These are phyloP conservation scores for Bruguiera sexangula DNA, from an alignment of 345 rosid genomes.

Conservation along the genomic window DNA sequence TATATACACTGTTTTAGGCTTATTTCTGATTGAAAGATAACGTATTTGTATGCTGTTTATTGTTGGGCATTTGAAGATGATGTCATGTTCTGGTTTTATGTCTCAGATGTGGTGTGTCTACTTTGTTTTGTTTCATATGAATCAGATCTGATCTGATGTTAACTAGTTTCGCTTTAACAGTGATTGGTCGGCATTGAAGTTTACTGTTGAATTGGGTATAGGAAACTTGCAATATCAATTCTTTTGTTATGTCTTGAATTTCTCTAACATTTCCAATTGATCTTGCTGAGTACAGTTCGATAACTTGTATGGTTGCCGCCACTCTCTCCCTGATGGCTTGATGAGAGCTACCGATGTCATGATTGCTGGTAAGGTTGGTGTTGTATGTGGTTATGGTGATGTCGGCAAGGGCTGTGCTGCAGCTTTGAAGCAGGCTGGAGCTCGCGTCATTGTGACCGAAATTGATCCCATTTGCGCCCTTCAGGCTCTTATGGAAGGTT, in stretches of 20 bases:
- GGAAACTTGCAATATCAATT: too few relatives aligned
- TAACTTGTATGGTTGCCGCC: conserved; percentile 94
- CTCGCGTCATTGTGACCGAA: conserved; percentile 84
- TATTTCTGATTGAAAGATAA: background rate
- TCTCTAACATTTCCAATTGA: background rate
- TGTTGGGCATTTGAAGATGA: background rate
- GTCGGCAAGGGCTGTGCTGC: conserved; percentile 97
- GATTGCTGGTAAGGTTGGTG: conserved; percentile 87
- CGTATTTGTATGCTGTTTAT: background rate
- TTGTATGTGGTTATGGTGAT: conserved; percentile 93
- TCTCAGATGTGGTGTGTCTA: background rate
- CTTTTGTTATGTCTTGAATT: background rate
- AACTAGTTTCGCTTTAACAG: background rate
- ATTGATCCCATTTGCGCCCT: conserved; percentile 94
- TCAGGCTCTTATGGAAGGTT: conserved; percentile 90
- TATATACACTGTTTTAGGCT: background rate
- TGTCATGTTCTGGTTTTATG: background rate
- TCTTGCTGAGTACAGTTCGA: conserved; percentile 51
- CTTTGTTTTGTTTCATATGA: background rate
- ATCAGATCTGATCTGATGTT: background rate
- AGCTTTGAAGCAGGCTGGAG: conserved; percentile 88
- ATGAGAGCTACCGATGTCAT: conserved; percentile 98
- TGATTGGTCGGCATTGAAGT: too few relatives aligned
- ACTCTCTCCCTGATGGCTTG: conserved; percentile 95
- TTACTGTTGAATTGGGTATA: too few relatives aligned